Percentiles rank a stretch among this genome's conserved stretches.
Conservation (phyloP, 176 grass and related monocot species). For the Oryza meridionalis region DNA sequence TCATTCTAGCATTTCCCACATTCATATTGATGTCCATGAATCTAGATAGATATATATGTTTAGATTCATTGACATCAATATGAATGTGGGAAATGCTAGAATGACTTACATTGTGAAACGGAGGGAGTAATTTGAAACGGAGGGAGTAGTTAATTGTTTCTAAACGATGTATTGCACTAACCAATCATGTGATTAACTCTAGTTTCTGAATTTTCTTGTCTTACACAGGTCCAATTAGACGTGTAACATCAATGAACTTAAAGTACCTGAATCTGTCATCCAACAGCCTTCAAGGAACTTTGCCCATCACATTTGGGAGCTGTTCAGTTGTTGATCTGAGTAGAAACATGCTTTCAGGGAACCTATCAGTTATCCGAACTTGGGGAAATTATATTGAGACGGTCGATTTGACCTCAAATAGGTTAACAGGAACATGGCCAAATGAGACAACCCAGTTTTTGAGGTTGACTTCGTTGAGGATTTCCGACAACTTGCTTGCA, state of each 20-base stretch:
- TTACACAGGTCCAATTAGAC: slow-evolving; percentile 74
- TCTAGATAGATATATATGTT: too few species aligned
- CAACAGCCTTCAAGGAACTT: slow-evolving; percentile 72
- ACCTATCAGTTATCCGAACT: slow-evolving; percentile 68
- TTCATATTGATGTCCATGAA: too few species aligned
- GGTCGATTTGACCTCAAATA: slow-evolving; percentile 81
- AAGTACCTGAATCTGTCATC: slow-evolving; percentile 81
- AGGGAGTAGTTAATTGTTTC: not conserved
- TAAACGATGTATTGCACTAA: slow-evolving; percentile 13
- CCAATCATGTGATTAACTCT: slow-evolving; percentile 21
- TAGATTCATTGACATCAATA: too few species aligned
- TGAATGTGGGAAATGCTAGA: too few species aligned
- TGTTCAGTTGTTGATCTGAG: slow-evolving; percentile 85
- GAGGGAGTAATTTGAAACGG: too few species aligned
- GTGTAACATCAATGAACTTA: slow-evolving; percentile 72
- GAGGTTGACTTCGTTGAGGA: slow-evolving; percentile 70
- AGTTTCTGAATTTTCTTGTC: slow-evolving; percentile 15
- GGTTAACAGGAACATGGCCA: slow-evolving; percentile 77
- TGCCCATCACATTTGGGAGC: slow-evolving; percentile 85
- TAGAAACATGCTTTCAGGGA: slow-evolving; percentile 78
- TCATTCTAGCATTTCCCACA: too few species aligned
- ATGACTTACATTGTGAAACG: too few species aligned
- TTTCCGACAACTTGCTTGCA: slow-evolving; percentile 72
- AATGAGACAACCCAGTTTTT: slow-evolving; percentile 89
- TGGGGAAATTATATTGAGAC: slow-evolving; percentile 90